Conservation (phyloP, 2,329 filamentous ascomycete species). For the Fusarium luffae region DNA sequence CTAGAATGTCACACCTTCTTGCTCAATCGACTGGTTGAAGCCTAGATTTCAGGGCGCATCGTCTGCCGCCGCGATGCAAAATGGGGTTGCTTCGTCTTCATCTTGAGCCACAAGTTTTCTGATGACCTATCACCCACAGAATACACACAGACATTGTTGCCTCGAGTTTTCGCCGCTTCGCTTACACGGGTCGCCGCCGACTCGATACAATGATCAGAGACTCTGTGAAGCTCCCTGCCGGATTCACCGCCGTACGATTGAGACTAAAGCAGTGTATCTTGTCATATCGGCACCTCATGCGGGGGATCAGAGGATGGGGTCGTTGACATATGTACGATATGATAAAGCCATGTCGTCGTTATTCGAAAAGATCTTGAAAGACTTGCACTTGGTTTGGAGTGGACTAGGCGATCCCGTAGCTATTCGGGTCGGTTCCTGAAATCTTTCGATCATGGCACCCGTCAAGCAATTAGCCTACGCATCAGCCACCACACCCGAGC, state of each 20-base stretch:
- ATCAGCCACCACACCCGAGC: conserved; percentile 34
- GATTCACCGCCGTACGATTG: conserved; percentile 17
- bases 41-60: conserved; percentile 21
- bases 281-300: conserved; percentile 26
- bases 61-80: conserved; percentile 28
- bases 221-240: conserved; percentile 8
- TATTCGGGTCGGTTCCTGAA: conserved; percentile 39
- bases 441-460: conserved; percentile 24
- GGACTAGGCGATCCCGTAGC: conserved; percentile 40
- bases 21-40: conserved; percentile 12
- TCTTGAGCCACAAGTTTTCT: conserved; percentile 21
- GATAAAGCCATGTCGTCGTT: conserved; percentile 23
- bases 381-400: conserved; percentile 29
- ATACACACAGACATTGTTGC: background rate
- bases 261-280: conserved; percentile 13
- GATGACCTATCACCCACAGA: conserved; percentile 22
- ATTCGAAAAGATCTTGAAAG: conserved; percentile 24
- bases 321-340: conserved; percentile 37
- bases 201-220: conserved; percentile 3
- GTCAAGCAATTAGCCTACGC: conserved; percentile 37
- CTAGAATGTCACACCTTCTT: conserved; percentile 21
- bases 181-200: conserved; percentile 9
- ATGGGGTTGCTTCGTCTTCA: conserved; percentile 38
- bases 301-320: conserved; percentile 39
- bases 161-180: conserved; percentile 15